Base-by-base conservation (phyloP, 2,329 filamentous ascomycete species). In the Dactylonectria estremocensis region DNA sequence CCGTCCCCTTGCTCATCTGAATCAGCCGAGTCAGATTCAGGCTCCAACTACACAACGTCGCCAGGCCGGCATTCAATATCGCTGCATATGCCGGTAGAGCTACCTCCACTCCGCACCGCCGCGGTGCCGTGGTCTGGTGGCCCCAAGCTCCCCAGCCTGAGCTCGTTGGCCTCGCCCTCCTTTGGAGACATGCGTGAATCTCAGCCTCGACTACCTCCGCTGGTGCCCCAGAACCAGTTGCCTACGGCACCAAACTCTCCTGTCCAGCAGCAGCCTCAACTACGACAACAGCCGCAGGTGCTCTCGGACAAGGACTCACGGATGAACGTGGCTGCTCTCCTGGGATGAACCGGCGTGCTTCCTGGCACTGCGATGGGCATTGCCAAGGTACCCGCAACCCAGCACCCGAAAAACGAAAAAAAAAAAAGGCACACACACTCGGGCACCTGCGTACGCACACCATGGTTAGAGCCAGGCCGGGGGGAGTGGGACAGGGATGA, bases 21-120 rank as follows among this genome's bases (percentile, higher is more conserved):
- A 31, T 83, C 82, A 0, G 93, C 91, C 2, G 83, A 85, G 56
- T 94, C 93, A 0, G 93, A 96, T 78, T 83, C 84, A 31, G 87
- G 88, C 69, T 92, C 90, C 1, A 85, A 88, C 63, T 88, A 89
- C 77, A 90, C 90, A 4, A 86, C 86, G 33, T 91, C 90, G 11
- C 88, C 89, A n/a, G 16, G 76, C 16, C 75, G 82, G 76, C 76
- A 69, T 43, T 65, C 74, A 82, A 77, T 70, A 65, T 80, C 56
- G 77, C 59, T 76, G 81, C 62, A 79, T 80, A 75, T 80, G 11
- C 81, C 82, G 1, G 77, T 84, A 45, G 82, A 83, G 62, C 76
- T 87, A n/a, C 84, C 85, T 33, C 80, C 78, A 0, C 75, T 81
- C 3, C 75, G 72, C 48, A 55, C 18, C 14, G 45, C 53, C 14